Conservation (phyloP, 768 basidiomycete species). For the Gelatoporia subvermispora region DNA sequence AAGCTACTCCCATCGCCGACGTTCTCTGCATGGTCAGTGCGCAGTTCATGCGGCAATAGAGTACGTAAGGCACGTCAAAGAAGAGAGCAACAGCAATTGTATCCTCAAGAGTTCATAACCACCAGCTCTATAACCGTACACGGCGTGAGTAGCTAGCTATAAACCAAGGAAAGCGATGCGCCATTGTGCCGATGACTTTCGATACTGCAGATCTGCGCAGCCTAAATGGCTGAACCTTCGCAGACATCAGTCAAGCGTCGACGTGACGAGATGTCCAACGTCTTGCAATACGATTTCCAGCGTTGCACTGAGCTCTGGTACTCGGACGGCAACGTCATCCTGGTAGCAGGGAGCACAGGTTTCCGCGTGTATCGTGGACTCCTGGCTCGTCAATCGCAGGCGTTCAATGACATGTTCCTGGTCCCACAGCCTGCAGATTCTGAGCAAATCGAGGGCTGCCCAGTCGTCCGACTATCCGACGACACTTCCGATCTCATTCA, state of each 20-base stretch:
- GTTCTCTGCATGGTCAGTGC: too few relatives aligned
- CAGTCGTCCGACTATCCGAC: conserved; percentile 4
- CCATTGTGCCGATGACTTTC: background rate
- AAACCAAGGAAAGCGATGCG: background rate
- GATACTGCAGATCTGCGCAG: background rate
- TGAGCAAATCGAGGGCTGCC: conserved; percentile 3
- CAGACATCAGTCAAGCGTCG: too few relatives aligned
- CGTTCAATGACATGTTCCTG: conserved; percentile 11
- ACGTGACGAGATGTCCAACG: too few relatives aligned
- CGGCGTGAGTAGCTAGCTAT: too few relatives aligned
- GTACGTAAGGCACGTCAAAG: too few relatives aligned
- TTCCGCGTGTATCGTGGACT: conserved; percentile 10
- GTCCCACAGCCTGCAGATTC: background rate
- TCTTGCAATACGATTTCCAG: background rate
- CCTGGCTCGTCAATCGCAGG: conserved; percentile 7
- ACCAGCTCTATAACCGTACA: too few relatives aligned
- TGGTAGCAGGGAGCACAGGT: background rate
- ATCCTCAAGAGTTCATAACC: too few relatives aligned
- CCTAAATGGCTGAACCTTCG: background rate
- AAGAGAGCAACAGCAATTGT: too few relatives aligned
- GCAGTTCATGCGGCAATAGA: too few relatives aligned
- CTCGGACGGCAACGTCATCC: conserved; percentile 13
- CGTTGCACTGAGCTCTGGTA: conserved; percentile 5
- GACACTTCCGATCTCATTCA: background rate
- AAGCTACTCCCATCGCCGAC: too few relatives aligned